Evolutionary conservation across 768 basidiomycete species (phyloP).

Genomic region (Amyloporia xantha): DNA sequence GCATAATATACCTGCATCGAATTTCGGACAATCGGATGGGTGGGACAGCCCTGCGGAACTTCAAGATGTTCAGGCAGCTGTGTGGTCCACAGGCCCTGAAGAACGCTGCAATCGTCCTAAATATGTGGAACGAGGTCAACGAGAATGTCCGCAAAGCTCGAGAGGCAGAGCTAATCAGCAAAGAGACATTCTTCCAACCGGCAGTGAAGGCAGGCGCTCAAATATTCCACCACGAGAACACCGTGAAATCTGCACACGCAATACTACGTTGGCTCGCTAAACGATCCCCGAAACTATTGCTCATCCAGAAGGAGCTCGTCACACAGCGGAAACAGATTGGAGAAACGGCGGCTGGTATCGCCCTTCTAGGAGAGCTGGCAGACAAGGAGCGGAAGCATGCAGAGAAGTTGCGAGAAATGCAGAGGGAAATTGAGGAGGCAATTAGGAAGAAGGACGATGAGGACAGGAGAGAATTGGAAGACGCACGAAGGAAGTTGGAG

Average conservation of each 20-base stretch:
- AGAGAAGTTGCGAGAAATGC: slow-evolving; percentile 11
- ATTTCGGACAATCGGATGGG: slow-evolving; percentile 22
- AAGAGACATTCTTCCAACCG: slow-evolving; percentile 12
- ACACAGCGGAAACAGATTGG: slow-evolving; percentile 9
- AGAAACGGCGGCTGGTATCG: slow-evolving; percentile 11
- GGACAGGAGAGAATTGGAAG: slow-evolving; percentile 40
- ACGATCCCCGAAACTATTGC: slow-evolving; percentile 6
- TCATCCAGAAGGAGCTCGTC: slow-evolving; percentile 18
- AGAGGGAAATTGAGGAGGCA: slow-evolving; percentile 15
- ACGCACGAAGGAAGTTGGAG: slow-evolving; percentile 22
- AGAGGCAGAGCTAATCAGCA: slow-evolving; percentile 7
- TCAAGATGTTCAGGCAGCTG: slow-evolving; percentile 12
- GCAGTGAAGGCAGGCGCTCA: slow-evolving; percentile 8
- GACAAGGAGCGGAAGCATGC: slow-evolving; percentile 8
- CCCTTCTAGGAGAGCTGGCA: slow-evolving; percentile 9
- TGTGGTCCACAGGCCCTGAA: slow-evolving; percentile 12
- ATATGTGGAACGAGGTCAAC: slow-evolving; percentile 15
- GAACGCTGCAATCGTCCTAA: slow-evolving; percentile 14
- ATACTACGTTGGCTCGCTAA: not conserved
- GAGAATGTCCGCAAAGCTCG: not conserved
- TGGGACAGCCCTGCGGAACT: slow-evolving; percentile 10
- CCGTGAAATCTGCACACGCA: not conserved
- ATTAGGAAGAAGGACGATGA: slow-evolving; percentile 3
- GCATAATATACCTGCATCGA: slow-evolving; percentile 24
- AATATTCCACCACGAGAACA: not conserved